These are phyloP conservation scores for Puccinellia tenuiflora DNA, from an alignment of 176 grass and related monocot species.

Conservation along the genomic window DNA sequence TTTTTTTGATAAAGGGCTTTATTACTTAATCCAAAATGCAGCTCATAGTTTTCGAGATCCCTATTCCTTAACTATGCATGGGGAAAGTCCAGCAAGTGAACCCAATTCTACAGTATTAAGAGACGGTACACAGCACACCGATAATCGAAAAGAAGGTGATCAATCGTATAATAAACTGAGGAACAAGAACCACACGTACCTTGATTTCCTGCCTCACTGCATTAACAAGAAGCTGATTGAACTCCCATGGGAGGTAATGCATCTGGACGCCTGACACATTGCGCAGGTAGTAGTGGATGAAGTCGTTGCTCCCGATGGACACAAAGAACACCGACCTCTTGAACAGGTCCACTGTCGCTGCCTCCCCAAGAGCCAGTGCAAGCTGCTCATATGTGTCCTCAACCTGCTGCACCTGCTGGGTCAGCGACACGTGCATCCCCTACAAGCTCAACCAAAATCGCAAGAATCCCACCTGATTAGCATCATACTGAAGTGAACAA, in stretches of 20 bases:
- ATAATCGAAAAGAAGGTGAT: neutral
- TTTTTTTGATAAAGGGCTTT: too few species aligned
- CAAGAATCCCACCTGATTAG: neutral
- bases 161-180: neutral
- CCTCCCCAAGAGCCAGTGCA: constrained; percentile 55
- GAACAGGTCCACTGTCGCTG: constrained; percentile 45
- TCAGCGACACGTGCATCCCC: constrained; percentile 71
- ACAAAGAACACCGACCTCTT: constrained; percentile 61
- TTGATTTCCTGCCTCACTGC: constrained; percentile 60
- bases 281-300: constrained; percentile 73
- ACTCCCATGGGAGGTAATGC: constrained; percentile 69
- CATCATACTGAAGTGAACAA: neutral
- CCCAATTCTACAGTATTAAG: neutral
- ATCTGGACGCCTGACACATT: constrained; percentile 57
- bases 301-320: constrained; percentile 75
- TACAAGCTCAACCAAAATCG: constrained; percentile 5
- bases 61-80: too few species aligned
- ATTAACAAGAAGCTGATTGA: constrained; percentile 63
- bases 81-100: too few species aligned
- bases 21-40: too few species aligned
- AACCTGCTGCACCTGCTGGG: constrained; percentile 71
- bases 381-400: constrained; percentile 58
- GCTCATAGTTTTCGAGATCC: too few species aligned
- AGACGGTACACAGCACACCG: neutral
- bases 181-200: constrained; percentile 26